These are phyloP conservation scores for Platismatia glauca DNA, from an alignment of 495 filamentous ascomycete species.

Conservation along the genomic window DNA sequence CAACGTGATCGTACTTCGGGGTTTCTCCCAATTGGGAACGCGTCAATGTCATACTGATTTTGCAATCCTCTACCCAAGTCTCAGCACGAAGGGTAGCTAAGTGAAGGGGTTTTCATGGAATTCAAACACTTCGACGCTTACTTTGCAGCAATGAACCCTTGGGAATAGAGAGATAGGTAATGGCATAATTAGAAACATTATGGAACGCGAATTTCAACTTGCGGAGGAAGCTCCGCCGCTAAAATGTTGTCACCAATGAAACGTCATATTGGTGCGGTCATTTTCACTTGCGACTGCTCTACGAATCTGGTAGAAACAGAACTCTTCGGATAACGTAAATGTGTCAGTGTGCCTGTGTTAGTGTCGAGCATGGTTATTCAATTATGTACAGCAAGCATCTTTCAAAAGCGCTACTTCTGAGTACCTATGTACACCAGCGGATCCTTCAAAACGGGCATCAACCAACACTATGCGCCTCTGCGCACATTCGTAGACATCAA, in stretches of 20 bases:
- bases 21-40: constrained; percentile 45
- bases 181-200: background rate
- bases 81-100: background rate
- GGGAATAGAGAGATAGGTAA: too few relatives aligned
- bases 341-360: background rate
- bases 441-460: background rate
- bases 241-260: too few relatives aligned
- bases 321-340: background rate
- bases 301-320: background rate
- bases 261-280: too few relatives aligned
- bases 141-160: background rate
- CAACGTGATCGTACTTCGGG: constrained; percentile 22
- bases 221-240: background rate
- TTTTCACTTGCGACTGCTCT: background rate
- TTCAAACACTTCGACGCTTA: background rate
- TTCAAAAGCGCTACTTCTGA: background rate
- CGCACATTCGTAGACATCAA: constrained; percentile 80
- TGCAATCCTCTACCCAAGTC: background rate
- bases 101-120: background rate
- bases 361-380: background rate
- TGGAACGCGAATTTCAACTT: background rate
- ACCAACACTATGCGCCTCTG: constrained; percentile 47
- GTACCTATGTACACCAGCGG: constrained; percentile 9
- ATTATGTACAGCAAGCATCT: background rate
- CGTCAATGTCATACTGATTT: constrained; percentile 34